Conservation (phyloP, 2,329 filamentous ascomycete species). For the Arthrobotrys pseudoclavata region DNA sequence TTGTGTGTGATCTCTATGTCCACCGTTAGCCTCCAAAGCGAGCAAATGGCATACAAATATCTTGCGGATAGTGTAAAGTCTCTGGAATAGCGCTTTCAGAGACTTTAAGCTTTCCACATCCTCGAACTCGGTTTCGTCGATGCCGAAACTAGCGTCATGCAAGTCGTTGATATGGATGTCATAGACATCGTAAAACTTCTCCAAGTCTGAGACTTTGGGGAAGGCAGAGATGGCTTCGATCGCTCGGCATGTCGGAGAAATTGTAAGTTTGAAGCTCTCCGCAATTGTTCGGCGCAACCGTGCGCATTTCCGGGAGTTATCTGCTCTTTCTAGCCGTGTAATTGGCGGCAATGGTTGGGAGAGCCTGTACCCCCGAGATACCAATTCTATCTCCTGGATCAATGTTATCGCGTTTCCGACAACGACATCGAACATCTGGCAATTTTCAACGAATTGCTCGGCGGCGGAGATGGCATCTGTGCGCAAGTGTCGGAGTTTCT, state of each 20-base stretch:
- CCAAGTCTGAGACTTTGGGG: constrained; percentile 83
- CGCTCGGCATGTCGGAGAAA: constrained; percentile 79
- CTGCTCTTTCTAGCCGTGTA: constrained; percentile 86
- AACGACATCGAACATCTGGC: constrained; percentile 84
- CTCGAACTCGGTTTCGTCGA: constrained; percentile 77
- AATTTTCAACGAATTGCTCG: constrained; percentile 77
- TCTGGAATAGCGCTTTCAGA: constrained; percentile 83
- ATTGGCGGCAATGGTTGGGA: constrained; percentile 91
- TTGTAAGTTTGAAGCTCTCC: constrained; percentile 76
- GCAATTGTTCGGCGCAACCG: constrained; percentile 83
- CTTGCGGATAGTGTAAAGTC: constrained; percentile 84
- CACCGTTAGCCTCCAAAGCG: constrained; percentile 84
- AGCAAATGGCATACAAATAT: constrained; percentile 90
- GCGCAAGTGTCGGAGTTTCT: constrained; percentile 84
- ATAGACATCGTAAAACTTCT: constrained; percentile 93
- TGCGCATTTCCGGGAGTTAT: constrained; percentile 82
- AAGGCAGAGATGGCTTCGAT: constrained; percentile 78
- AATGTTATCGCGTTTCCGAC: constrained; percentile 81
- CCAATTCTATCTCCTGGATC: constrained; percentile 94
- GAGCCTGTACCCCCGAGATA: constrained; percentile 90
- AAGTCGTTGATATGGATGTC: constrained; percentile 82
- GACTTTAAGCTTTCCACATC: constrained; percentile 82
- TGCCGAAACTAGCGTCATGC: constrained; percentile 73
- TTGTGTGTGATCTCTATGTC: constrained; percentile 79
- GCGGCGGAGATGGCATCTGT: constrained; percentile 80